Evolutionary conservation across 257 asterid species (phyloP).

Genomic region (Paulownia fortunei): DNA sequence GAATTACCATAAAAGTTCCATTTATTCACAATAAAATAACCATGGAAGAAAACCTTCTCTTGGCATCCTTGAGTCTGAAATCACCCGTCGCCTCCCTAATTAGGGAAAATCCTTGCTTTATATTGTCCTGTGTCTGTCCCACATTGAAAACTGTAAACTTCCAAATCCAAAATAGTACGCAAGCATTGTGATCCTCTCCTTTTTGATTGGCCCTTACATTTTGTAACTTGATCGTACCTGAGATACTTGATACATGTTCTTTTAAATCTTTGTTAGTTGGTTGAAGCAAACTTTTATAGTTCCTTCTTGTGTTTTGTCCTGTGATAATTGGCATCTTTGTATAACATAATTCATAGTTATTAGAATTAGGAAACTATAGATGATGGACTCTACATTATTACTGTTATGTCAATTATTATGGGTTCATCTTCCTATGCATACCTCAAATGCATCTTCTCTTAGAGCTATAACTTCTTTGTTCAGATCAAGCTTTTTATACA

Average conservation of each 20-base stretch:
- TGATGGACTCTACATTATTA: not conserved
- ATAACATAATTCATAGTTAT: not conserved
- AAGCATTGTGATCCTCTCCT: not conserved
- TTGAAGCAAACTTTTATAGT: not conserved
- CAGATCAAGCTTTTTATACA: not conserved
- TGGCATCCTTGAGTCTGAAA: not conserved
- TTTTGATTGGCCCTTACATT: not conserved
- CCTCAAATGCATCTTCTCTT: not conserved
- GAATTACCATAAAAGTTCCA: not conserved
- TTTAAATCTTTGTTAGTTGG: not conserved
- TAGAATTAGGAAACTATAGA: not conserved
- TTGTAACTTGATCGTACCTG: not conserved
- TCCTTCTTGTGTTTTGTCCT: not conserved
- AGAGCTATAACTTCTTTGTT: not conserved
- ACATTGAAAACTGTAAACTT: not conserved
- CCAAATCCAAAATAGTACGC: not conserved
- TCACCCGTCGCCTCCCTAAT: not conserved
- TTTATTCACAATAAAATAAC: not conserved
- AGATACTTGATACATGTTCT: not conserved
- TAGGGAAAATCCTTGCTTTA: not conserved
- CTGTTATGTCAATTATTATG: conserved; percentile 3
- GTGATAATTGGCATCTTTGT: not conserved
- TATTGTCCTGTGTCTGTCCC: not conserved
- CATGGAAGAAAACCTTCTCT: not conserved
- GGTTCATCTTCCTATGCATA: conserved; percentile 6